phyloP scores from a whole-genome alignment of 2,329 filamentous ascomycete genomes.

The Calonectria pseudoreteaudii region DNA sequence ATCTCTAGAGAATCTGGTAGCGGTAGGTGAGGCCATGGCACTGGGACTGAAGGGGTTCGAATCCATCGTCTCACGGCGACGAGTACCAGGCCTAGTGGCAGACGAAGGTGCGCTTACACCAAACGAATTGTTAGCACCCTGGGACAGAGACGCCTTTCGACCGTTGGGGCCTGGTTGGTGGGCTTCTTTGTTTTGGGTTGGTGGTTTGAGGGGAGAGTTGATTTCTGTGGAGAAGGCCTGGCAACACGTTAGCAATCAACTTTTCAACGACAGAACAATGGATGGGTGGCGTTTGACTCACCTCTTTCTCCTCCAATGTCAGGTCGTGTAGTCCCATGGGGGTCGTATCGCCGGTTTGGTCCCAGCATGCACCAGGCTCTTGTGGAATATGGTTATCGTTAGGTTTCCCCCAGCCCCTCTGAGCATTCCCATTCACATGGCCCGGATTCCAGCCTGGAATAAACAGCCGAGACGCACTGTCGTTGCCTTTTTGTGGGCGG shows the following conservation, averaged over 20 bases:
- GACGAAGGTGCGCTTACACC: conserved; percentile 80
- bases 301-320: conserved; percentile 71
- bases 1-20: conserved; percentile 70
- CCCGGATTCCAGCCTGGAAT: conserved; percentile 84
- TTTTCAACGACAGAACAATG: neutral
- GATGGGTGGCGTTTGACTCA: conserved; percentile 48
- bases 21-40: conserved; percentile 70
- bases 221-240: conserved; percentile 88
- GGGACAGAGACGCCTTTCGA: conserved; percentile 87
- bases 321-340: conserved; percentile 81
- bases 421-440: conserved; percentile 71
- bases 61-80: conserved; percentile 85
- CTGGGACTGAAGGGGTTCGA: conserved; percentile 70
- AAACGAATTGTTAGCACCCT: conserved; percentile 72
- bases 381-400: conserved; percentile 79
- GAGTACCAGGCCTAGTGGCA: conserved; percentile 76
- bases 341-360: conserved; percentile 74
- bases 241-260: conserved; percentile 36
- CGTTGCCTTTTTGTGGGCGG: conserved; percentile 61
- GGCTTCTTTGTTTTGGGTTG: conserved; percentile 78
- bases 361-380: conserved; percentile 95
- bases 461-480: conserved; percentile 74
- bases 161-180: conserved; percentile 70
- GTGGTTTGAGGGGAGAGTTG: conserved; percentile 92
- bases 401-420: conserved; percentile 81